Percentiles rank a stretch among this genome's conserved stretches.
Conservation (phyloP, 148 eudicot genomes). For the Vaccinium vitisidaea region DNA sequence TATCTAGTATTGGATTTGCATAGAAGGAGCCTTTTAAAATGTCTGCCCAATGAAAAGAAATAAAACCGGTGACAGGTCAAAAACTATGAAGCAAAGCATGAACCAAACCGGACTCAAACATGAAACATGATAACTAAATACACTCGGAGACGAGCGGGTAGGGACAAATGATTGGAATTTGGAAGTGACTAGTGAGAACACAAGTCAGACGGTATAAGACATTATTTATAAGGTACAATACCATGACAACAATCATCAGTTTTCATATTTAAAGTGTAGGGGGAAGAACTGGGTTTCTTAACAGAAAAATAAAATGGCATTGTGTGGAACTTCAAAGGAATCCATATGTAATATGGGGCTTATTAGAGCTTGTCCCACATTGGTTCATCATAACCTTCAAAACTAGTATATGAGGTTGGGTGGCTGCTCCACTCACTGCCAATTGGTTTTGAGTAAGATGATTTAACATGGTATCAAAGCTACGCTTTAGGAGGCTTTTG, state of each 20-base stretch:
- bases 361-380: too few relatives aligned
- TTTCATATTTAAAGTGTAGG: not conserved
- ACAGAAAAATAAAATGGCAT: not conserved
- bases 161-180: not conserved
- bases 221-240: not conserved
- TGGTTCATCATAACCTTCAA: too few relatives aligned
- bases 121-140: not conserved
- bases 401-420: too few relatives aligned
- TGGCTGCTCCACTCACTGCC: too few relatives aligned
- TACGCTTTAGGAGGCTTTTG: too few relatives aligned
- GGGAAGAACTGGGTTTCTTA: not conserved
- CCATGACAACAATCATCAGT: not conserved
- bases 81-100: not conserved
- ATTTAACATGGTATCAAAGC: too few relatives aligned
- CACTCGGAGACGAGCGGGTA: not conserved
- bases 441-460: too few relatives aligned
- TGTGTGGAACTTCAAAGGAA: not conserved
- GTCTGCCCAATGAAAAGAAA: slow-evolving; percentile 45
- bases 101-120: not conserved
- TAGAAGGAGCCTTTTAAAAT: slow-evolving; percentile 87
- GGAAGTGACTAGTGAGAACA: not conserved
- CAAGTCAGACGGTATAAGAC: not conserved
- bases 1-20: slow-evolving; percentile 87
- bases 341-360: not conserved
- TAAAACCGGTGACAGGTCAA: not conserved